Percentiles rank a stretch among this genome's conserved stretches.
Conservation (phyloP, 1,284 basidiomycete genomes). For the Boletus sp. region DNA sequence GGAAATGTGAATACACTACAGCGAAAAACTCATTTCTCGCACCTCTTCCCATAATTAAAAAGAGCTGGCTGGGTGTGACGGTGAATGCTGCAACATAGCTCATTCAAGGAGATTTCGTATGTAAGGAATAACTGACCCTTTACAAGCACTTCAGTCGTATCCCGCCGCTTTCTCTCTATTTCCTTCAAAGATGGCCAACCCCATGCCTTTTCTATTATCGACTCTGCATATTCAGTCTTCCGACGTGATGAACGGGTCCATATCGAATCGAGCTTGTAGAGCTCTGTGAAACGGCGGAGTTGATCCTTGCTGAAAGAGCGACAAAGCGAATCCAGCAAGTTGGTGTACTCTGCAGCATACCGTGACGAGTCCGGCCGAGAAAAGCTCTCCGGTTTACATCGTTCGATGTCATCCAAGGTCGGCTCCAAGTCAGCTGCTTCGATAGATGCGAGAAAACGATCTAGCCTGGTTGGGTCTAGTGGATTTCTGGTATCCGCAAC, state of each 20-base stretch:
- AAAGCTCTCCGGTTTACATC: conserved; percentile 41
- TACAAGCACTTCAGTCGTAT: conserved; percentile 48
- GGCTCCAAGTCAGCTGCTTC: conserved; percentile 42
- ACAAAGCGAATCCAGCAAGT: conserved; percentile 47
- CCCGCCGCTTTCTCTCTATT: conserved; percentile 46
- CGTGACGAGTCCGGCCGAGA: conserved; percentile 37
- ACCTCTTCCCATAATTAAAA: conserved; percentile 72
- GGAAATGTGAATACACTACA: conserved; percentile 5
- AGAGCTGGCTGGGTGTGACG: conserved; percentile 56
- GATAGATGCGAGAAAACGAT: conserved; percentile 53
- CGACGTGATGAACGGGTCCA: conserved; percentile 31
- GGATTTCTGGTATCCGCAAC: conserved; percentile 21
- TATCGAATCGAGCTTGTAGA: conserved; percentile 41
- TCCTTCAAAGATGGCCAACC: conserved; percentile 58
- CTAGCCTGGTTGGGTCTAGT: conserved; percentile 43
- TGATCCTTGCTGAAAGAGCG: conserved; percentile 64
- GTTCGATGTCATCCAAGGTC: conserved; percentile 54
- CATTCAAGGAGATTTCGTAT: conserved; percentile 2
- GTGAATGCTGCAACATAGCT: conserved; percentile 44
- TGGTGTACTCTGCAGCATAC: conserved; percentile 53
- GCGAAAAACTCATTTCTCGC: conserved; percentile 9
- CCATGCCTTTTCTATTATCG: conserved; percentile 64
- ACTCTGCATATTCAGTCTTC: conserved; percentile 49
- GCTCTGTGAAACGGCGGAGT: conserved; percentile 48
- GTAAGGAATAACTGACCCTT: conserved; percentile 41